phyloP scores from a whole-genome alignment of 148 eudicot genomes.

The Pouteria glomerata region DNA sequence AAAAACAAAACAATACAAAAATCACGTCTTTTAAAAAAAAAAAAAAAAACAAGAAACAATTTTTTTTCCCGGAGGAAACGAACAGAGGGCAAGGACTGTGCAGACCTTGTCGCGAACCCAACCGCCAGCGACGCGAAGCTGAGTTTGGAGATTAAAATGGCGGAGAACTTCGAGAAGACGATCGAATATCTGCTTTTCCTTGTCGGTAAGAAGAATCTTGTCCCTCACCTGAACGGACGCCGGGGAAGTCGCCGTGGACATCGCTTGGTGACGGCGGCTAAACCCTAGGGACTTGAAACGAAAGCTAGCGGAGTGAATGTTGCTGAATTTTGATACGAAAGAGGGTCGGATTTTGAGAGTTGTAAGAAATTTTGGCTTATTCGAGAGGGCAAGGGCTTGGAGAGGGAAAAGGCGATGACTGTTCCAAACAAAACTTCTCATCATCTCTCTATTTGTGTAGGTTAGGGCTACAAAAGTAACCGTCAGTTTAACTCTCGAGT shows the following conservation, averaged over 20 bases:
- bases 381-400: neutral
- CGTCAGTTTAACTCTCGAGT: too few species aligned
- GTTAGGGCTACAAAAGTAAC: too few species aligned
- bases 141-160: constrained; percentile 58
- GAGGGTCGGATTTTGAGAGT: neutral
- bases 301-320: constrained; percentile 33
- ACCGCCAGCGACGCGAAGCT: constrained; percentile 96
- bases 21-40: too few species aligned
- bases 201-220: constrained; percentile 55
- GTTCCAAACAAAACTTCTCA: constrained; percentile 20
- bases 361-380: constrained; percentile 7
- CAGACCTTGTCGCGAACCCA: constrained; percentile 97
- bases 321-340: constrained; percentile 1
- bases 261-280: constrained; percentile 15
- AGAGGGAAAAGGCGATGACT: constrained; percentile 13
- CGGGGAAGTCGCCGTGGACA: constrained; percentile 21
- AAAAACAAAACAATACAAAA: too few species aligned
- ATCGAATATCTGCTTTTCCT: constrained; percentile 57
- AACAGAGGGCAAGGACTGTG: neutral
- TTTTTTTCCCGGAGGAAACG: neutral
- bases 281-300: constrained; percentile 27
- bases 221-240: constrained; percentile 47
- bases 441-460: neutral
- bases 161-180: constrained; percentile 57
- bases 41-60: neutral